phyloP scores from a whole-genome alignment of 1,284 basidiomycete genomes.

The Mycena sp. region DNA sequence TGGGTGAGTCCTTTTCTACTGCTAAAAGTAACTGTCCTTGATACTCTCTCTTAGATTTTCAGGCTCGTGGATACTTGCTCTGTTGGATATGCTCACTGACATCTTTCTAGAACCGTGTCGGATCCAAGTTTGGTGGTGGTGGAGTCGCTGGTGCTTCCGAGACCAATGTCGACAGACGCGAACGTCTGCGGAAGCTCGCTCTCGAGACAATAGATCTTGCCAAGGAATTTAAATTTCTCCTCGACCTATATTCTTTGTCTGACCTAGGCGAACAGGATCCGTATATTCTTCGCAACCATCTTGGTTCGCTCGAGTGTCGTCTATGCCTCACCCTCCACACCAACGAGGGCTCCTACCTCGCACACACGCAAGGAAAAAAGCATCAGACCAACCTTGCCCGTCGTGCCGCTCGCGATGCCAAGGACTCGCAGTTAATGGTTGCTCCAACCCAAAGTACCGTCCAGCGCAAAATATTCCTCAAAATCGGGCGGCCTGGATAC shows the following conservation, averaged over 20 bases:
- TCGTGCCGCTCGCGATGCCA: constrained; percentile 94
- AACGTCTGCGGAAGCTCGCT: constrained; percentile 94
- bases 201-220: constrained; percentile 96
- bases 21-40: not conserved
- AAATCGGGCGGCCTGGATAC: constrained; percentile 97
- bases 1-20: constrained; percentile 45
- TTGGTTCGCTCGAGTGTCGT: constrained; percentile 97
- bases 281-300: constrained; percentile 98
- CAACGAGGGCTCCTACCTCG: constrained; percentile 99
- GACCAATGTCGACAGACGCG: constrained; percentile 94
- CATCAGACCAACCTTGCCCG: constrained; percentile 99
- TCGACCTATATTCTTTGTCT: not conserved
- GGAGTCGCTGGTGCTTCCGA: constrained; percentile 94
- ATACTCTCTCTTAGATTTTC: constrained; percentile 14
- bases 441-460: constrained; percentile 80
- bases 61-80: not conserved
- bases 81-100: not conserved
- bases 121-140: constrained; percentile 95
- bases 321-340: constrained; percentile 98
- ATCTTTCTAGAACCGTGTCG: constrained; percentile 82
- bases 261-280: constrained; percentile 75
- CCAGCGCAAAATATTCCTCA: constrained; percentile 94
- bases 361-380: constrained; percentile 99
- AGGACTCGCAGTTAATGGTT: constrained; percentile 90
- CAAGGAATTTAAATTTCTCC: constrained; percentile 63